Base-by-base conservation (phyloP, 2,329 filamentous ascomycete genomes). In the Trichophyton verrucosum region DNA sequence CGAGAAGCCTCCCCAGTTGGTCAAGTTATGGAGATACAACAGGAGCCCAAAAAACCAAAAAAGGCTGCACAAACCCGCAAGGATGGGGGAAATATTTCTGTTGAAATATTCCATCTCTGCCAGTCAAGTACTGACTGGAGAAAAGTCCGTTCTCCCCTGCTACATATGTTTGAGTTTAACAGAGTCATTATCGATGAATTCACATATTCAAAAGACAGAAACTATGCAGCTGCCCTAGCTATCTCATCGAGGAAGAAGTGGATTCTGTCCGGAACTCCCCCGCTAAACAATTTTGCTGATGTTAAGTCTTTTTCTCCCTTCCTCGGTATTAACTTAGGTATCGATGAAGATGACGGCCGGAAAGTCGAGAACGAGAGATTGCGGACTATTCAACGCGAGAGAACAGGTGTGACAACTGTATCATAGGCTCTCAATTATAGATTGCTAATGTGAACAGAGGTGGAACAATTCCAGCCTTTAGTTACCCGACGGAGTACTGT, bases 181-280 rank as follows among this genome's bases (percentile, higher is more conserved):
- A 76, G 85, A 4, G 62, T 87, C 0, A 77, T 87, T 1, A 74
- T 86, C 1, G 85, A 88, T 63, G 85, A 88, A 64, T 86, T 82
- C 64, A 82, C 84, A 0, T 84, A 86, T 63, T 72, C 81, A 3
- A 74, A 75, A 51, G 67, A 73, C 15, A 69, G 77, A 57, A 71
- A 75, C 58, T 71, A 75, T 62, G 68, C 75, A 0, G 72, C 75
- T 0, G 70, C 83, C 3, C 71, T 76, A 5, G 72, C 71, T 0
- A 66, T 86, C 1, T 67, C 76, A 27, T 77, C 81, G 9, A 73
- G 76, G 47, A 82, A 80, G 46, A 78, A 78, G 60, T 87, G 84
- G 84, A 74, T 84, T 5, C 72, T 87, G 1, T 87, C 84, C 0
- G 85, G 82, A 2, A 87, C 85, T 0, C 84, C 85, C 1, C 75